These are phyloP conservation scores for Pseudodiploospora longispora DNA, from an alignment of 2,329 filamentous ascomycete species.

Conservation along the genomic window DNA sequence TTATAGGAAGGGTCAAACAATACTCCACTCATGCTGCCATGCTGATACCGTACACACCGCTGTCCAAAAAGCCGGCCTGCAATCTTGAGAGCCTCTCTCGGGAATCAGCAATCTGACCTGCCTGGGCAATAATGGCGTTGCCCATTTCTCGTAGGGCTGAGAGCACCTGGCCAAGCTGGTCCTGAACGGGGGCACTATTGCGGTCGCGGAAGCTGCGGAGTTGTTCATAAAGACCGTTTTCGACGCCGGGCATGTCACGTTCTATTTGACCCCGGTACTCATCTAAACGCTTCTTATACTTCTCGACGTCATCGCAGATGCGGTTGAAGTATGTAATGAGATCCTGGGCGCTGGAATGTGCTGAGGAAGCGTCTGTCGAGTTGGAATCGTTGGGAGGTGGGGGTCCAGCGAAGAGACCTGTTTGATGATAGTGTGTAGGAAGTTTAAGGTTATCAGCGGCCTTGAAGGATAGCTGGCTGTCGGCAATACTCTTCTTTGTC, in stretches of 20 bases:
- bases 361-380: conserved; percentile 24
- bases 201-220: conserved; percentile 29
- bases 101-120: conserved; percentile 35
- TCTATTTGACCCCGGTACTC: conserved; percentile 39
- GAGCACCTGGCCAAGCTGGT: conserved; percentile 31
- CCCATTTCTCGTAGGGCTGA: conserved; percentile 31
- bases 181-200: conserved; percentile 23
- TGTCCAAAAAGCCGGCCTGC: conserved; percentile 33
- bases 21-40: conserved; percentile 19
- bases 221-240: conserved; percentile 38
- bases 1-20: background rate
- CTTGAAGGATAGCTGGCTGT: conserved; percentile 64
- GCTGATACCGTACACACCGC: conserved; percentile 26
- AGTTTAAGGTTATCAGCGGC: conserved; percentile 68
- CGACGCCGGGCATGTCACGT: conserved; percentile 39
- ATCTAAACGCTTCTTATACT: conserved; percentile 34
- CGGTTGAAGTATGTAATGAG: conserved; percentile 38
- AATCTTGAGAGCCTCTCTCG: conserved; percentile 32
- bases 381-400: conserved; percentile 19
- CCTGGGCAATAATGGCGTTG: conserved; percentile 32
- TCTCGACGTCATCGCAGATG: conserved; percentile 34
- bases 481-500: conserved; percentile 55
- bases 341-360: conserved; percentile 31
- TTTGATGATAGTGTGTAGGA: conserved; percentile 49
- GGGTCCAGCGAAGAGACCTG: conserved; percentile 33